These are phyloP conservation scores for Hypoxylon trugodes DNA, from an alignment of 495 filamentous ascomycete species.

Conservation along the genomic window DNA sequence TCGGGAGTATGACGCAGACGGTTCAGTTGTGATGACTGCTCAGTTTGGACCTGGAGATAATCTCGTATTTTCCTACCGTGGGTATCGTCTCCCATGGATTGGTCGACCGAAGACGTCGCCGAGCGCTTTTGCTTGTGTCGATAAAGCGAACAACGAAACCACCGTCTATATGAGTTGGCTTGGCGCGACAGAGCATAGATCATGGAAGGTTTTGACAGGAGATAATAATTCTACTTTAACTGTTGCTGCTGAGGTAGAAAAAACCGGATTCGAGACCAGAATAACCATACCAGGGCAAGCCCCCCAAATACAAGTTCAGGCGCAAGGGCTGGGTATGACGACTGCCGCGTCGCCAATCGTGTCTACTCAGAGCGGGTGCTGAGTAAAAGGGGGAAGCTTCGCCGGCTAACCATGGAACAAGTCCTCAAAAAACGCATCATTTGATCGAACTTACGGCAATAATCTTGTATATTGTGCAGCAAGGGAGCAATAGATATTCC, in stretches of 20 bases:
- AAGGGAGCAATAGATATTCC: too few relatives aligned
- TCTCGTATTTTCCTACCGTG: conserved; percentile 26
- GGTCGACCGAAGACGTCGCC: conserved; percentile 20
- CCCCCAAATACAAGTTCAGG: conserved; percentile 16
- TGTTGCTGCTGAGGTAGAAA: conserved; percentile 16
- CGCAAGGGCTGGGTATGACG: conserved; percentile 1
- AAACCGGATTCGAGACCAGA: conserved; percentile 25
- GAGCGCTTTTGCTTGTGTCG: conserved; percentile 14
- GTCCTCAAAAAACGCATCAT: too few relatives aligned
- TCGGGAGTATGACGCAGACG: conserved; percentile 19
- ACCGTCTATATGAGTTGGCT: conserved; percentile 34
- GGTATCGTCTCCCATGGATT: conserved; percentile 30
- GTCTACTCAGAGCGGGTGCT: not conserved
- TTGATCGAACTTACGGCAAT: too few relatives aligned
- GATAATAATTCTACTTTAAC: conserved; percentile 5
- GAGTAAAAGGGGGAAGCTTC: not conserved
- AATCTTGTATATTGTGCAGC: too few relatives aligned
- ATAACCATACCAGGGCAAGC: conserved; percentile 11
- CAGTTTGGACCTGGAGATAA: conserved; percentile 25
- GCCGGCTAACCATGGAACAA: too few relatives aligned
- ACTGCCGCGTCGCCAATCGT: not conserved
- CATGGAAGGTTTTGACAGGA: conserved; percentile 22
- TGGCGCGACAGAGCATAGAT: conserved; percentile 26
- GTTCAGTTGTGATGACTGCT: conserved; percentile 15
- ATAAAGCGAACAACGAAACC: conserved; percentile 10